A percentile compares a stretch with the other conserved stretches of the same genome.
Conservation (phyloP, 805 yeast genomes). For the Soucietia sequanensis region DNA sequence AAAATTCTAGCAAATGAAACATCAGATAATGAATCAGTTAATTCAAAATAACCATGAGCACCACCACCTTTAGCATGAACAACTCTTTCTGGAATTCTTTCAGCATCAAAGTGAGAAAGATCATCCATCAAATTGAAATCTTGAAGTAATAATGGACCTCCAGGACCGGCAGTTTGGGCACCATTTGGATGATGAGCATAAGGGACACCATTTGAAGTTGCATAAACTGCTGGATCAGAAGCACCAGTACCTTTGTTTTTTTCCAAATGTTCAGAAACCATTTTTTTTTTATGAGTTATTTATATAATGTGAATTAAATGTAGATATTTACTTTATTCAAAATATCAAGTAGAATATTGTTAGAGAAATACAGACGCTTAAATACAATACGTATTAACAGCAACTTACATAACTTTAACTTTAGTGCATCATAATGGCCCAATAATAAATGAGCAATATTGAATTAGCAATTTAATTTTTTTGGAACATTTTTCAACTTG, state of each 20-base stretch:
- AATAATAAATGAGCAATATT: too few relatives aligned
- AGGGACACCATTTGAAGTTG: constrained; percentile 57
- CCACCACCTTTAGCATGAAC: constrained; percentile 71
- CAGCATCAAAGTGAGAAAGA: constrained; percentile 61
- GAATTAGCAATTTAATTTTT: too few relatives aligned
- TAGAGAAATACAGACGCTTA: too few relatives aligned
- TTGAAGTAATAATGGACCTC: constrained; percentile 58
- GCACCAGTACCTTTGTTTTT: constrained; percentile 1
- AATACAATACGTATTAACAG: too few relatives aligned
- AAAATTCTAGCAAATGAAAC: constrained; percentile 44
- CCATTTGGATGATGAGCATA: constrained; percentile 52
- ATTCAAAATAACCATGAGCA: constrained; percentile 57
- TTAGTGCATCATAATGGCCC: too few relatives aligned
- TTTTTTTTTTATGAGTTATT: too few relatives aligned
- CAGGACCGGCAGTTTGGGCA: constrained; percentile 51
- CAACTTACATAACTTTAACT: too few relatives aligned
- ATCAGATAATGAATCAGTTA: constrained; percentile 57
- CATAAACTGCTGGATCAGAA: constrained; percentile 28
- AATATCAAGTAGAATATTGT: too few relatives aligned
- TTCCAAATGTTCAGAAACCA: constrained; percentile 1
- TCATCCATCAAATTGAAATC: constrained; percentile 58
- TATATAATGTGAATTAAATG: too few relatives aligned
- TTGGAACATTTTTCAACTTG: too few relatives aligned
- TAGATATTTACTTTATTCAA: too few relatives aligned
- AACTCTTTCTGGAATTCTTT: constrained; percentile 65